Evolutionary conservation across 2,329 filamentous ascomycete species (phyloP), one percentile per base, ranked within the genome.

Genomic region (Aspergillus sp.): DNA sequence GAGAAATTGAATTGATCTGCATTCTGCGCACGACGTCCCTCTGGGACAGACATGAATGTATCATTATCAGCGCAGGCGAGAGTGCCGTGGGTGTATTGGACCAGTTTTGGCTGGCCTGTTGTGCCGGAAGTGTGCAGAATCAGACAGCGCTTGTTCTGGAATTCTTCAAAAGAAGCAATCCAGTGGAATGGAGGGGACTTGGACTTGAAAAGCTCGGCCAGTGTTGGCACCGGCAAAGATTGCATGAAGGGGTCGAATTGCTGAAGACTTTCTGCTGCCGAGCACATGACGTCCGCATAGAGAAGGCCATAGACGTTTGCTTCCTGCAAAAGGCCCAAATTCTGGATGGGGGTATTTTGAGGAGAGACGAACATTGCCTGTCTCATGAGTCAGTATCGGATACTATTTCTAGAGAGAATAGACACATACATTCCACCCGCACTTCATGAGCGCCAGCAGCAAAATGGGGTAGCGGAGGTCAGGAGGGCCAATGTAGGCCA

Each of bases 381-480:
- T 49, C 7, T 50, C 15, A 25, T n/a, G 5, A 10, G 12, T 50
- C 8, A 50, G 47, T 32, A 9, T 21, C 9, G n/a, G 12, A 1
- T 12, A 12, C 32, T 30, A 15, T 3, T 28, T 19, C 2, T 17
- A 10, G 47, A 9, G 9, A 12, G 8, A 28, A 19, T 19, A 10
- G 9, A 10, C 15, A 41, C 52, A 19, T 25, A 55, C 39, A 30
- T 28, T 41, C 52, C 38, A 30, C 25, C 52, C 36, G 13, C 52
- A 30, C 28, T 55, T 55, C 32, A 41, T 30, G 52, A 55, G 38
- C 19, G 52, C 32, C 28, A 55, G n/a, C 19, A 41, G 38, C 38
- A 55, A 8, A 39, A 68, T 56, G 19, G 47, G 47, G 47, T 50
- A 50, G 23, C 47, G 47, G 47, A 50, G 47, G 25, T 50, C 47